Percentiles rank a stretch among this genome's conserved stretches.
Conservation (phyloP, 495 filamentous ascomycete genomes). For the Tuber melanosporum region DNA sequence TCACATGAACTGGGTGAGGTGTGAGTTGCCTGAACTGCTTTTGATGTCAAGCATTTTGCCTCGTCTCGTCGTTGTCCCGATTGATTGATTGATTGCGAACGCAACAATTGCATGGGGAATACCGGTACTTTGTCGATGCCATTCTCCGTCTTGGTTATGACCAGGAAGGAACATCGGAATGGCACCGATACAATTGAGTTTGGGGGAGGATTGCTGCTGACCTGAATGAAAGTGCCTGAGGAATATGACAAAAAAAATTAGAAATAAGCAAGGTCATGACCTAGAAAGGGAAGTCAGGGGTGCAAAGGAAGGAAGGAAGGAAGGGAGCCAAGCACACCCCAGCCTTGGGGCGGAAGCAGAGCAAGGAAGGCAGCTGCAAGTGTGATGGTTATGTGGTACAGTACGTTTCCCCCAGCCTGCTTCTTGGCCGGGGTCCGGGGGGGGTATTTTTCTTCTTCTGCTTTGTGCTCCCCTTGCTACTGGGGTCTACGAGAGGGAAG, state of each 20-base stretch:
- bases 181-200: neutral
- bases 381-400: neutral
- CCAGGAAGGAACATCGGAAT: neutral
- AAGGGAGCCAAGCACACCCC: neutral
- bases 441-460: neutral
- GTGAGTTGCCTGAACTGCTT: neutral
- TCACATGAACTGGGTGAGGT: neutral
- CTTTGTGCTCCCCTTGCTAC: neutral
- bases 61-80: neutral
- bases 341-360: neutral
- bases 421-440: neutral
- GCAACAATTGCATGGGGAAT: neutral
- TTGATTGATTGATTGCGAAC: neutral
- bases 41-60: neutral
- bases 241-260: neutral
- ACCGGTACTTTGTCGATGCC: neutral
- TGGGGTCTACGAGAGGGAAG: neutral
- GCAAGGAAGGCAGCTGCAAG: neutral
- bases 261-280: neutral
- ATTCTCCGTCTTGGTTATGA: neutral
- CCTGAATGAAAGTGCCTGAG: neutral
- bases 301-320: neutral
- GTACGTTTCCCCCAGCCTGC: neutral
- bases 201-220: neutral
- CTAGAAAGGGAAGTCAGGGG: neutral